Conservation (phyloP, 1,284 basidiomycete genomes). For the Malassezia japonica region DNA sequence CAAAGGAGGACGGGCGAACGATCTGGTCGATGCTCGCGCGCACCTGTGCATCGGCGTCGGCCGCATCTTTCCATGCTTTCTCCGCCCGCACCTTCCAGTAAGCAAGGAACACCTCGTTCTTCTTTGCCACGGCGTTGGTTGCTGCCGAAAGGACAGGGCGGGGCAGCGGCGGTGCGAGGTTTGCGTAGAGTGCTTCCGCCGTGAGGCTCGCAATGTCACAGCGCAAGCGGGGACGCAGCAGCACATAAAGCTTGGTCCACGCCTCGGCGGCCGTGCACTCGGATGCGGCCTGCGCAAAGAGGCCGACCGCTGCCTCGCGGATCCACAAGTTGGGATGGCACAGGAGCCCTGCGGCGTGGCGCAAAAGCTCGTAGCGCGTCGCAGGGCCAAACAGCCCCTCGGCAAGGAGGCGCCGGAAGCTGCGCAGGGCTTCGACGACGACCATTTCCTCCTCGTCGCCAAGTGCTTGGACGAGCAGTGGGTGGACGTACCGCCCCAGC, state of each 20-base stretch:
- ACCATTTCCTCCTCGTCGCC: slow-evolving; percentile 88
- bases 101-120: neutral
- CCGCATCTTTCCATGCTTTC: neutral
- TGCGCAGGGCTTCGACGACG: slow-evolving; percentile 71
- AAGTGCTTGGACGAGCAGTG: slow-evolving; percentile 77
- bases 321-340: slow-evolving; percentile 98
- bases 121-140: slow-evolving; percentile 46
- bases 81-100: neutral
- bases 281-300: slow-evolving; percentile 71
- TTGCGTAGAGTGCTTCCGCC: slow-evolving; percentile 63
- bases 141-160: slow-evolving; percentile 66
- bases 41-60: neutral
- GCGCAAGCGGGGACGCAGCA: slow-evolving; percentile 70
- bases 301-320: slow-evolving; percentile 79
- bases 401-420: slow-evolving; percentile 74
- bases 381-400: slow-evolving; percentile 77
- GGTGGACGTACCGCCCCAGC: slow-evolving; percentile 67
- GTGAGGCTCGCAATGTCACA: slow-evolving; percentile 73
- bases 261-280: slow-evolving; percentile 61
- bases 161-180: slow-evolving; percentile 68
- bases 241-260: slow-evolving; percentile 93
- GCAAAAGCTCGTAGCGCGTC: slow-evolving; percentile 89
- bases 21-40: neutral
- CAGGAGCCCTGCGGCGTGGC: slow-evolving; percentile 71
- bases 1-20: neutral